phyloP scores from a whole-genome alignment of 2,329 filamentous ascomycete species.

The Malbranchea cinnamomea region DNA sequence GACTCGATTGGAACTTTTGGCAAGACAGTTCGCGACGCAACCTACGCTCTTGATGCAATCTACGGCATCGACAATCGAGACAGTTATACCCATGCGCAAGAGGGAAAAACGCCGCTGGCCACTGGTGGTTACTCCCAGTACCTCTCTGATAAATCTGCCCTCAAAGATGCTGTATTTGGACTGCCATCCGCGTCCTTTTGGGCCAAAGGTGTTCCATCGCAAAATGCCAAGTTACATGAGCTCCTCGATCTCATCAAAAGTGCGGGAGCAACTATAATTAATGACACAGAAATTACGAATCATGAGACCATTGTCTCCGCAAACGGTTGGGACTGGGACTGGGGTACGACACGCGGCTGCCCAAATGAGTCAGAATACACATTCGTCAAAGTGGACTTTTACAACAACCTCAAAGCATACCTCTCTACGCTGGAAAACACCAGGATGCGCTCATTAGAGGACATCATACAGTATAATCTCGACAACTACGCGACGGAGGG shows the following conservation, averaged over 20 bases:
- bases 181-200: constrained; percentile 60
- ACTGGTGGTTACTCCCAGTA: constrained; percentile 40
- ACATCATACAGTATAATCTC: constrained; percentile 48
- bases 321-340: constrained; percentile 61
- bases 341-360: constrained; percentile 44
- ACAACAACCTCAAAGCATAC: constrained; percentile 49
- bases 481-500: constrained; percentile 53
- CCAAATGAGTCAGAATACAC: constrained; percentile 63
- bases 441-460: constrained; percentile 42
- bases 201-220: constrained; percentile 42
- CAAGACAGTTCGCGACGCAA: constrained; percentile 53
- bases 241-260: constrained; percentile 39
- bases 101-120: constrained; percentile 36
- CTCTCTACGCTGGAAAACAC: constrained; percentile 49
- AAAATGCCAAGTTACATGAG: constrained; percentile 38
- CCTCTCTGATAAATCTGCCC: constrained; percentile 37
- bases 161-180: constrained; percentile 51
- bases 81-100: constrained; percentile 49
- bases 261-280: constrained; percentile 53
- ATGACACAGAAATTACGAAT: constrained; percentile 52
- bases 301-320: constrained; percentile 48
- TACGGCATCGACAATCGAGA: constrained; percentile 49
- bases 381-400: constrained; percentile 47
- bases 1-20: constrained; percentile 56
- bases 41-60: constrained; percentile 51